A percentile compares a stretch with the other conserved stretches of the same genome.
phyloP scores from a whole-genome alignment of 1,139 yeast genomes.

The Lodderomyces orthopsilosis region DNA sequence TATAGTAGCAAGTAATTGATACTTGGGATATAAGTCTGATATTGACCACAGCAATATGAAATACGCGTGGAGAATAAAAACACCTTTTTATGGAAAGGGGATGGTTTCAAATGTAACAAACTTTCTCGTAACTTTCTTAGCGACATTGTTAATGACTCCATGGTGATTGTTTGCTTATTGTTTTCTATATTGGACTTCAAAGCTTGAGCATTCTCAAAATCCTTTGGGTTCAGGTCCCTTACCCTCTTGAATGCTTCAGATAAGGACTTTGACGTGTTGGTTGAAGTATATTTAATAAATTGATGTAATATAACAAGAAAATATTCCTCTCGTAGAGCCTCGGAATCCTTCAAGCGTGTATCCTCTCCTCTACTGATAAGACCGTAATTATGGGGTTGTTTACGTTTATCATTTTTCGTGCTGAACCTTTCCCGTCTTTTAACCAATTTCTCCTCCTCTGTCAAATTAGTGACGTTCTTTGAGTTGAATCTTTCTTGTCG shows the following conservation, averaged over 20 bases:
- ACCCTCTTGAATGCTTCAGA: constrained; percentile 17
- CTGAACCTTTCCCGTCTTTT: constrained; percentile 4
- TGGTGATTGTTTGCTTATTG: constrained; percentile 9
- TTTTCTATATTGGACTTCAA: not conserved
- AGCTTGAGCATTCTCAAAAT: constrained; percentile 7
- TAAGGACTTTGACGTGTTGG: constrained; percentile 18
- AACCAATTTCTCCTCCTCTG: constrained; percentile 5
- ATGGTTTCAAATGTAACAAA: constrained; percentile 34
- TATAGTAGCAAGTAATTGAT: constrained; percentile 37
- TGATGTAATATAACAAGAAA: constrained; percentile 34
- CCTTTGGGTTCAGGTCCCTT: constrained; percentile 10
- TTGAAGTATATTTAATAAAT: constrained; percentile 29
- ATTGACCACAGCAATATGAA: constrained; percentile 47
- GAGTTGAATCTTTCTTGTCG: constrained; percentile 2
- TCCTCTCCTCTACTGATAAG: constrained; percentile 61
- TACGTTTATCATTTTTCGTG: not conserved
- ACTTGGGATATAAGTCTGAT: constrained; percentile 58
- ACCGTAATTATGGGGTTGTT: constrained; percentile 34
- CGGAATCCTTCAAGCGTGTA: constrained; percentile 43
- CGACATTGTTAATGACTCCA: constrained; percentile 28
- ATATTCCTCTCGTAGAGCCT: constrained; percentile 34
- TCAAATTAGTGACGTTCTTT: not conserved
- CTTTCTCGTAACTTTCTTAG: constrained; percentile 56
- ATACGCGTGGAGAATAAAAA: constrained; percentile 49
- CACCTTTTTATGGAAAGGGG: constrained; percentile 45